Conservation (phyloP, 257 asterid genomes). For the Solanum pennellii region DNA sequence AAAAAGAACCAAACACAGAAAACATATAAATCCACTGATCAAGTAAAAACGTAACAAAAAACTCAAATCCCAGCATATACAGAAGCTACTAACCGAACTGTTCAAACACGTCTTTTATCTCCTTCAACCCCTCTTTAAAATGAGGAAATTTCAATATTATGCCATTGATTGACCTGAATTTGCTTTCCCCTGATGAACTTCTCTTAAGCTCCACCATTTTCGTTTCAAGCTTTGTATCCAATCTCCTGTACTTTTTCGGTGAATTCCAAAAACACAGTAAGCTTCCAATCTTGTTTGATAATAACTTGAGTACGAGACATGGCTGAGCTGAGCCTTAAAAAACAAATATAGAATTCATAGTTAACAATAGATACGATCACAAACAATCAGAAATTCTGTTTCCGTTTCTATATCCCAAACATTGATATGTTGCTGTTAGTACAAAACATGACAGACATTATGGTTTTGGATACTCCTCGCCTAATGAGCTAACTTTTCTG, state of each 20-base stretch:
- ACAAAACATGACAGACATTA: neutral
- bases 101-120: conserved; percentile 24
- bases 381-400: neutral
- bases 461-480: neutral
- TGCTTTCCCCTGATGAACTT: conserved; percentile 7
- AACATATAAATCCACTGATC: neutral
- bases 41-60: neutral
- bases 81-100: conserved; percentile 24
- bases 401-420: neutral
- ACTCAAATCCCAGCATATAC: neutral
- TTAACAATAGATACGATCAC: neutral
- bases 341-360: neutral
- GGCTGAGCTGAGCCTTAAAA: neutral
- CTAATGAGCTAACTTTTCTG: neutral
- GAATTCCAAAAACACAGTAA: conserved; percentile 16
- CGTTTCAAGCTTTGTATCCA: conserved; percentile 24
- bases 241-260: conserved; percentile 19
- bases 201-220: conserved; percentile 29
- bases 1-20: neutral
- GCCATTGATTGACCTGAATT: conserved; percentile 30
- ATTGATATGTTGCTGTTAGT: neutral
- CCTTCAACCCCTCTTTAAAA: conserved; percentile 31
- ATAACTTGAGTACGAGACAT: conserved; percentile 8
- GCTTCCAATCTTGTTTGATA: conserved; percentile 12
- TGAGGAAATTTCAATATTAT: conserved; percentile 40